Base-by-base conservation (phyloP, 768 basidiomycete genomes). In the Mycena crocata region DNA sequence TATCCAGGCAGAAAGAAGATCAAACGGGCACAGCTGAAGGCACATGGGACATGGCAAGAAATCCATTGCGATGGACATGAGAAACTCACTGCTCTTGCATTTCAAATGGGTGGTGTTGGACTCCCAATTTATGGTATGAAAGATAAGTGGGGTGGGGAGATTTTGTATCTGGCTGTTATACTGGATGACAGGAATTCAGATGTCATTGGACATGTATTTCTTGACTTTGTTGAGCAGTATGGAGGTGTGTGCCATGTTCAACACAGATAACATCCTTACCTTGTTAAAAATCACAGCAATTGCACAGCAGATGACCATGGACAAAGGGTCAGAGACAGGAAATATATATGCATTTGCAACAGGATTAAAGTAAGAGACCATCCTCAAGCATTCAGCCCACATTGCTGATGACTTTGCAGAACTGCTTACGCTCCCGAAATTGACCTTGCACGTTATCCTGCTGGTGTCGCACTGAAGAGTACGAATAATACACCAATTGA, bases 11-110 rank as follows among this genome's bases (percentile, higher is more conserved):
- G 60, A 34, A 56, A 66, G 19, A 54, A 56, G 17, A 66, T 72
- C 31, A 57, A n/a, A 15, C 66, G 70, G 30, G 59, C 59, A 10
- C 50, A 56, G 15, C 66, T 74, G 14, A 49, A 50, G 37, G 68
- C 71, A 14, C 55, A 74, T 28, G 73, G 76, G 0, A 71, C 72
- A 1, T 71, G 68, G 52, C 72, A 74, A 34, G 72, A 76, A 52
- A 52, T 74, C 30, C 72, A 73, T 58, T 67, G 71, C 23, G 75
- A 77, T 56, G 74, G 75, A 0, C 75, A 78, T 46, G 74, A 76
- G 28, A 78, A 76, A 46, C 60, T 78, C 0, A 73, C 67, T 23
- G 57, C 71, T 14, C 75, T 74, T 35, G 75, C 72, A 4, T 65
- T 77, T 1, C 48, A 46, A 19, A 77, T 77, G 74, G 76, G 74